These are phyloP conservation scores for Yamadazyma olivae DNA, from an alignment of 805 yeast genomes.

Conservation along the genomic window DNA sequence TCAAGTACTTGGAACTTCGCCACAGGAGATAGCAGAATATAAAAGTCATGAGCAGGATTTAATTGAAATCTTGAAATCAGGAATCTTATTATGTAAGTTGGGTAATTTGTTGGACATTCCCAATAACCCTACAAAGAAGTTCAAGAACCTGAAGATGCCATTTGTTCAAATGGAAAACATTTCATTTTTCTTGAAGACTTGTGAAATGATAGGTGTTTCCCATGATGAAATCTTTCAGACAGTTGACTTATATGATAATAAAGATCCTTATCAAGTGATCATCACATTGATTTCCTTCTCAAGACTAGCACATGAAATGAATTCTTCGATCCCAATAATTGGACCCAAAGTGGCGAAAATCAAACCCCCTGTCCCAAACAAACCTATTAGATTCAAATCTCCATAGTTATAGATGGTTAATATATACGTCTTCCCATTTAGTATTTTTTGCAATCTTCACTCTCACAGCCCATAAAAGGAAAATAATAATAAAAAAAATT, in stretches of 20 bases:
- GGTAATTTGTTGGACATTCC: conserved; percentile 26
- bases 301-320: conserved; percentile 54
- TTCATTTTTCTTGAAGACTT: conserved; percentile 62
- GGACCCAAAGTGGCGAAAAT: conserved; percentile 45
- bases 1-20: conserved; percentile 20
- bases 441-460: too few relatives aligned
- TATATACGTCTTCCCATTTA: too few relatives aligned
- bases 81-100: conserved; percentile 39
- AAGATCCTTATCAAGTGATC: conserved; percentile 78
- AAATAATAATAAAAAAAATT: too few relatives aligned
- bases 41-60: conserved; percentile 37
- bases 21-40: conserved; percentile 15
- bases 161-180: conserved; percentile 83
- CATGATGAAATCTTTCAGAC: conserved; percentile 83
- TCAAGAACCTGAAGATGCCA: conserved; percentile 67
- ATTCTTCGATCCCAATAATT: conserved; percentile 22
- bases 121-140: conserved; percentile 37
- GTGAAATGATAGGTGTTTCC: conserved; percentile 65
- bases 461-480: too few relatives aligned
- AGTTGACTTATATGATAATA: conserved; percentile 64
- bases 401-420: too few relatives aligned
- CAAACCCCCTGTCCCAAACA: conserved; percentile 52
- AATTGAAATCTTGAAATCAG: conserved; percentile 58
- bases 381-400: conserved; percentile 40
- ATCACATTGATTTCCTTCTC: conserved; percentile 73